Conservation (phyloP, 106 monocot genomes). For the Phalaenopsis equestris region DNA sequence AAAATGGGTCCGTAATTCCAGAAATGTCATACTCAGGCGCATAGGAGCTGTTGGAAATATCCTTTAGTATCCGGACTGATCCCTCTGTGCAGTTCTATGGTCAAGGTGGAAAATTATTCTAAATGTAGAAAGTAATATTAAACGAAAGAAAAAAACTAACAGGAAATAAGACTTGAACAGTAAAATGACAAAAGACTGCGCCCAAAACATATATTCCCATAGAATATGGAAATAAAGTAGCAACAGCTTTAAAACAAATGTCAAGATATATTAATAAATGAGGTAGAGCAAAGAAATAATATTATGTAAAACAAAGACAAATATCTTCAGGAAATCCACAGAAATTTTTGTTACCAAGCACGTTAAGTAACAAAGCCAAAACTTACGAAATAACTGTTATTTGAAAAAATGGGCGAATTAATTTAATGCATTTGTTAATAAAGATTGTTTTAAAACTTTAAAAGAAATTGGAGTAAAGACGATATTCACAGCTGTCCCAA, state of each 20-base stretch:
- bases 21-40: conserved; percentile 89
- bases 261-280: not conserved
- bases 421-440: not conserved
- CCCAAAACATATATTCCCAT: conserved; percentile 2
- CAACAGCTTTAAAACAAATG: not conserved
- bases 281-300: not conserved
- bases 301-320: not conserved
- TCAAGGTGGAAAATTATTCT: conserved; percentile 14
- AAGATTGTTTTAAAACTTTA: not conserved
- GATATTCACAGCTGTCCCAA: not conserved
- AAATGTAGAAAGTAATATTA: not conserved
- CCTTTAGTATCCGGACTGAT: conserved; percentile 63
- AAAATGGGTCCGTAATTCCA: conserved; percentile 57
- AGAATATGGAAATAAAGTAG: not conserved
- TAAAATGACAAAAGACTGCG: not conserved
- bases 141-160: not conserved
- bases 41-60: conserved; percentile 87
- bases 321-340: not conserved
- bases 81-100: conserved; percentile 67
- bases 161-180: not conserved
- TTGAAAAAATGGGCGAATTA: not conserved
- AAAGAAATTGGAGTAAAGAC: not conserved
- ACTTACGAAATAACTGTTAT: not conserved
- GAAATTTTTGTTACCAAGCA: not conserved
- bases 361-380: not conserved